Evolutionary conservation across 2,329 filamentous ascomycete species (phyloP).

Genomic region (Venturia carpophila): DNA sequence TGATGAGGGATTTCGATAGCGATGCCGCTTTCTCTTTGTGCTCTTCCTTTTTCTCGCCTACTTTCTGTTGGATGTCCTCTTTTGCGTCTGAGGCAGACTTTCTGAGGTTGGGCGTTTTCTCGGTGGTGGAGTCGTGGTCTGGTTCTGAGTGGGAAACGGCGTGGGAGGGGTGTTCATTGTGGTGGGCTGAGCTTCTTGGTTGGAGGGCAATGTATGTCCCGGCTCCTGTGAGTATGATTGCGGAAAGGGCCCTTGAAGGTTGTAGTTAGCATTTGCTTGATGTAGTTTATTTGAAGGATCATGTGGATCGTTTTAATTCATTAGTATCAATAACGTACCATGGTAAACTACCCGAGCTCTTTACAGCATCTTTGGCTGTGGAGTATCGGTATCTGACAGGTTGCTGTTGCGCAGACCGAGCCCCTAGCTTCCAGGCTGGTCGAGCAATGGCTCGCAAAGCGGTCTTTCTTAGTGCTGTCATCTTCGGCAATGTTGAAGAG

Average conservation of each 20-base stretch:
- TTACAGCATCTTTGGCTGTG: not conserved
- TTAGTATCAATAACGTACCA: not conserved
- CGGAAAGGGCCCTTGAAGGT: constrained; percentile 3
- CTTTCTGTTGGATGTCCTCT: not conserved
- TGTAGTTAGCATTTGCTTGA: not conserved
- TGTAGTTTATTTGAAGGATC: no score
- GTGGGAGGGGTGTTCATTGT: constrained; percentile 2
- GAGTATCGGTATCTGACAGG: not conserved
- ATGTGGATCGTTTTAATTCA: not conserved
- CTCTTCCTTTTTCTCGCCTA: not conserved
- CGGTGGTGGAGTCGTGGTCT: not conserved
- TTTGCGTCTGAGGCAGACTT: not conserved
- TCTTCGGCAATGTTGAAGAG: not conserved
- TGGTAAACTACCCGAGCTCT: constrained; percentile 11
- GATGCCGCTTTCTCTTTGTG: not conserved
- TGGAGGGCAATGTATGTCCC: constrained; percentile 11
- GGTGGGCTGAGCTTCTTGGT: not conserved
- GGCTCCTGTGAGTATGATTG: not conserved
- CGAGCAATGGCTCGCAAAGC: not conserved
- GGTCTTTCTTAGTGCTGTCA: not conserved
- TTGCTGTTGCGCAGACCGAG: not conserved
- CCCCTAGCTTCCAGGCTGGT: not conserved
- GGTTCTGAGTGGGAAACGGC: not conserved
- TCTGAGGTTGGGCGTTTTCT: not conserved
- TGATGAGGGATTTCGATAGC: not conserved